Evolutionary conservation across 1,284 basidiomycete species (phyloP).

Genomic region (Tilletiopsis washingtonensis): DNA sequence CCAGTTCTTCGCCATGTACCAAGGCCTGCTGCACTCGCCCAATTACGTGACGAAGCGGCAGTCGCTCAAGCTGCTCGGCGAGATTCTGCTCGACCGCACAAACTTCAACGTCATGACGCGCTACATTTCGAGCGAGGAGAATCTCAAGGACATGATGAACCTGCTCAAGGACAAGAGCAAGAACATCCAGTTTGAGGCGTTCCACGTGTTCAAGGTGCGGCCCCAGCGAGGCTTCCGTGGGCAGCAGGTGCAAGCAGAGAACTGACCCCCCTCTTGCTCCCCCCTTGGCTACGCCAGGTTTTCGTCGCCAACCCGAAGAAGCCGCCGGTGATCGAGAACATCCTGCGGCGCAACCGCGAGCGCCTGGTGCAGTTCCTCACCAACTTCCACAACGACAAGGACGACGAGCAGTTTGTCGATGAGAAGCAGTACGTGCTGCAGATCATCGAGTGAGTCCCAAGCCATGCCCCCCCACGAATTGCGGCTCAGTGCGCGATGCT

Average conservation of each 20-base stretch:
- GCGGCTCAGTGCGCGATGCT: background rate
- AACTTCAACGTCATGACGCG: slow-evolving; percentile 98
- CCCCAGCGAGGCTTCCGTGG: background rate
- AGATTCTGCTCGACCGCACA: slow-evolving; percentile 91
- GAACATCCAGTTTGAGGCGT: slow-evolving; percentile 99
- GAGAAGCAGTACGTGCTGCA: slow-evolving; percentile 46
- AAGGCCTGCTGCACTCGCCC: slow-evolving; percentile 76
- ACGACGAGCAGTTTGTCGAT: slow-evolving; percentile 51
- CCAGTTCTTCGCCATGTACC: slow-evolving; percentile 92
- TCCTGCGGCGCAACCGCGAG: slow-evolving; percentile 86
- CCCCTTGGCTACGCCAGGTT: slow-evolving; percentile 52
- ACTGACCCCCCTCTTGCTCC: background rate
- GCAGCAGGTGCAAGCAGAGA: no score
- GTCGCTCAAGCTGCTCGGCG: slow-evolving; percentile 92
- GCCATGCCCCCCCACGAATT: background rate
- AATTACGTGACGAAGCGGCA: slow-evolving; percentile 99
- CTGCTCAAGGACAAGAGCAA: slow-evolving; percentile 90
- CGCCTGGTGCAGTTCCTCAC: slow-evolving; percentile 81
- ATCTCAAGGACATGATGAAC: slow-evolving; percentile 99
- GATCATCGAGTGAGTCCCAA: slow-evolving; percentile 31
- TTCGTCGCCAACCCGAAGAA: slow-evolving; percentile 99
- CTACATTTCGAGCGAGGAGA: slow-evolving; percentile 77
- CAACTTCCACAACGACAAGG: slow-evolving; percentile 96
- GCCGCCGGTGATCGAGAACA: slow-evolving; percentile 83
- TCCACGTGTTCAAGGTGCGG: slow-evolving; percentile 96